Base-by-base conservation (phyloP, 2,329 filamentous ascomycete species). In the Botrytis deweyae region DNA sequence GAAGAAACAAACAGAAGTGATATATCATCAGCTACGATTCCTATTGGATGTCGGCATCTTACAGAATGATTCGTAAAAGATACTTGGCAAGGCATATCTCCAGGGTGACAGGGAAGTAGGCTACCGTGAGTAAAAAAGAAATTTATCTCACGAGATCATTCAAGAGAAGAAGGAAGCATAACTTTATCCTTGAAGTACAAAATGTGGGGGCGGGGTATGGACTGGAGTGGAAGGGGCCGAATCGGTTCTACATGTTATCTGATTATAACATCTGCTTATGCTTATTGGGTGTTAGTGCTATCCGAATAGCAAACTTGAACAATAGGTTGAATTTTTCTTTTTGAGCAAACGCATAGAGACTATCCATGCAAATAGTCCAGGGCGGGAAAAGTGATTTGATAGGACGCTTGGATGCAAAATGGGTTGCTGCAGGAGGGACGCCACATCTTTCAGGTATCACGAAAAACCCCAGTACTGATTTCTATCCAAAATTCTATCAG, bases 401-500 rank as follows among this genome's bases (percentile, higher is more conserved):
- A 42, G n/a, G 66, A 29, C 14, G 65, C 36, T 44, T 25, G 25
- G 49, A 25, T 6, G n/a, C n/a, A 58, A 33, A 42, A 58, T 42
- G 66, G 49, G 49, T 68, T 68, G 18, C 66, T 58, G 66, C 49
- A 68, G 49, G 49, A 42, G 42, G 20, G 49, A 55, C 9, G 46
- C 33, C 25, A 40, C 46, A 29, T 62, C 36, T 59, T 36, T 59
- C 55, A 70, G 38, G 38, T 62, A 36, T 61, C n/a, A 44, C 40
- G 12, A 44, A 61, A 33, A 44, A 20, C 18, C 40, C 42, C 14
- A 38, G 22, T 2, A 52, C 22, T 22, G 7, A 20, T 66, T 65
- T 58, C 36, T 61, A 9, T 72, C 70, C 55, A 8, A 66, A 66
- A 55, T 29, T 29, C 38, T 66, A 44, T 72, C 61, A 72, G 22